Conservation (phyloP, 805 yeast species). For the Candida pseudoglaebosa region DNA sequence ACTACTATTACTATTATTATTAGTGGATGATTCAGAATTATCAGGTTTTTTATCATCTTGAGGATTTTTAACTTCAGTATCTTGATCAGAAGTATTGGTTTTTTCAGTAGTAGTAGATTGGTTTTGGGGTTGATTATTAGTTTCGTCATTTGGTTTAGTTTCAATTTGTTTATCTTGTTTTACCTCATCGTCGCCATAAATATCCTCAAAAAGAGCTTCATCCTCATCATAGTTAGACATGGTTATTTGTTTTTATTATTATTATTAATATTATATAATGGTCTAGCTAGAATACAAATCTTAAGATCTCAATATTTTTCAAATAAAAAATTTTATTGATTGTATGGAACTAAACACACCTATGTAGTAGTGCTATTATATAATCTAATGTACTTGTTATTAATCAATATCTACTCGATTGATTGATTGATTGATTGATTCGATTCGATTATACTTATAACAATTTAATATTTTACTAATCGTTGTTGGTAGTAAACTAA, state of each 20-base stretch:
- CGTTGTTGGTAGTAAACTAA: neutral
- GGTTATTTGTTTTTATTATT: too few relatives aligned
- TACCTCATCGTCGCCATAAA: conserved; percentile 41
- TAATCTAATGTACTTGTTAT: neutral
- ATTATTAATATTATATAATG: neutral
- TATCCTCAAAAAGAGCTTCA: conserved; percentile 90
- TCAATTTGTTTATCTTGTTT: conserved; percentile 10
- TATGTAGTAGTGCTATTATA: conserved; percentile 4
- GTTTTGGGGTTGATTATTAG: conserved; percentile 10
- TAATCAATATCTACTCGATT: neutral
- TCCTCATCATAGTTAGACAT: conserved; percentile 71
- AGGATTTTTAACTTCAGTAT: conserved; percentile 4
- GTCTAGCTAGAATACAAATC: neutral
- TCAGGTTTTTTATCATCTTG: conserved; percentile 8
- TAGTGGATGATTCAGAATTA: conserved; percentile 1
- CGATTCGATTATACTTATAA: too few relatives aligned
- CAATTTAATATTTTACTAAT: neutral
- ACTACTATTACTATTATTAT: neutral
- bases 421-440: neutral
- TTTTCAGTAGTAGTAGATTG: conserved; percentile 1
- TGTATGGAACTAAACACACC: conserved; percentile 5
- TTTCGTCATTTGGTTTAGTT: conserved; percentile 12
- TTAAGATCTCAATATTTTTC: neutral
- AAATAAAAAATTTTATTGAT: conserved; percentile 4
- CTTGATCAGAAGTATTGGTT: conserved; percentile 9